Conservation (phyloP, 2,329 filamentous ascomycete genomes). For the Aureobasidium subglaciale region DNA sequence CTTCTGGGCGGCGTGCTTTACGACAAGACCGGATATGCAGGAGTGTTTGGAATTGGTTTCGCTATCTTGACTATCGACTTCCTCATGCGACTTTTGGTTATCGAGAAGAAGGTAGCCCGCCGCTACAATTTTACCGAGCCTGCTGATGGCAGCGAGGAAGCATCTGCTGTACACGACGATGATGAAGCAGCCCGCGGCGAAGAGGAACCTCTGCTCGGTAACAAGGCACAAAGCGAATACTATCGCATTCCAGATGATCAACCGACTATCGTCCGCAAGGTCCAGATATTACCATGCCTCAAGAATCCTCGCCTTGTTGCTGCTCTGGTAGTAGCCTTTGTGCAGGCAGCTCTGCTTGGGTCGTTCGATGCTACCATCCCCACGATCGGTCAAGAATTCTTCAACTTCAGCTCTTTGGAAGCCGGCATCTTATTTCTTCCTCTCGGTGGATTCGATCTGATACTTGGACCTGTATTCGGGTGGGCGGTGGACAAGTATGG, state of each 20-base stretch:
- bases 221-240: slow-evolving; percentile 25
- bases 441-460: slow-evolving; percentile 37
- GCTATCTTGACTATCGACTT: slow-evolving; percentile 52
- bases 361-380: slow-evolving; percentile 45
- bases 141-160: slow-evolving; percentile 19
- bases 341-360: slow-evolving; percentile 37
- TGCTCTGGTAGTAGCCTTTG: slow-evolving; percentile 35
- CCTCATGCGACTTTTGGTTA: slow-evolving; percentile 50
- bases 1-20: slow-evolving; percentile 56
- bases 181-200: slow-evolving; percentile 21
- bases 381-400: slow-evolving; percentile 36
- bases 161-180: too few species aligned
- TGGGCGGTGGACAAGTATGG: slow-evolving; percentile 43
- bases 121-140: slow-evolving; percentile 34
- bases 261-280: slow-evolving; percentile 31
- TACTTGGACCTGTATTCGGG: slow-evolving; percentile 41
- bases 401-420: slow-evolving; percentile 38
- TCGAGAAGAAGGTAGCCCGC: slow-evolving; percentile 55
- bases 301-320: slow-evolving; percentile 35
- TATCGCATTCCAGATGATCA: slow-evolving; percentile 41
- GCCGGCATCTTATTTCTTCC: slow-evolving; percentile 42
- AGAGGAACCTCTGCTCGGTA: slow-evolving; percentile 35
- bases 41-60: slow-evolving; percentile 52
- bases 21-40: slow-evolving; percentile 49
- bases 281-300: slow-evolving; percentile 44